phyloP scores from a whole-genome alignment of 306 rosid genomes.

The Herpetospermum pedunculosum region DNA sequence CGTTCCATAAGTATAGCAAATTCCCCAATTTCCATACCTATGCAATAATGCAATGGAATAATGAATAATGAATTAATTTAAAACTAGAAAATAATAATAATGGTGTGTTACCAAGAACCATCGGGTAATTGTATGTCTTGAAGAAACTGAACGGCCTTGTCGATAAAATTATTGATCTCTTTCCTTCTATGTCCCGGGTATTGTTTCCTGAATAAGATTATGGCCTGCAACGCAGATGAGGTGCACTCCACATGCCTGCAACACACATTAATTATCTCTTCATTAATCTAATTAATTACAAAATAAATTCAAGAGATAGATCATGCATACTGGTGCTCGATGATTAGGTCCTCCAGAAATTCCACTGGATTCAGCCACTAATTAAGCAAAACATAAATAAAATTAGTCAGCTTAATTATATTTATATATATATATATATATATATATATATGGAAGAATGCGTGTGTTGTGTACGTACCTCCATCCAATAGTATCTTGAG shows the following conservation, averaged over 20 bases:
- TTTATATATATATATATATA: too few relatives aligned
- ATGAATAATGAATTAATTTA: too few relatives aligned
- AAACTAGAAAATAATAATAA: too few relatives aligned
- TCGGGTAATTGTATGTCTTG: slow-evolving; percentile 27
- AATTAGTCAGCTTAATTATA: too few relatives aligned
- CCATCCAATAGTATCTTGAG: slow-evolving; percentile 18
- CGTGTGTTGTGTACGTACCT: background rate
- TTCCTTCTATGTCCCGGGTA: slow-evolving; percentile 26
- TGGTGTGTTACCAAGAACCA: slow-evolving; percentile 30
- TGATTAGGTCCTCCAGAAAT: slow-evolving; percentile 26
- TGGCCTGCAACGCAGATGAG: slow-evolving; percentile 27
- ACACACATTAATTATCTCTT: background rate
- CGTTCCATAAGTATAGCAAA: slow-evolving; percentile 34
- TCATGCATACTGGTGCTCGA: slow-evolving; percentile 35
- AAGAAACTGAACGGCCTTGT: slow-evolving; percentile 23
- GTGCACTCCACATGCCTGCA: slow-evolving; percentile 34
- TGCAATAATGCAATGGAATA: too few relatives aligned
- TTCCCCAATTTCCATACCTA: slow-evolving; percentile 33
- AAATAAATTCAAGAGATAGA: too few relatives aligned
- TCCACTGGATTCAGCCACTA: slow-evolving; percentile 42
- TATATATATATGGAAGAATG: too few relatives aligned
- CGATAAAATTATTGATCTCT: slow-evolving; percentile 23
- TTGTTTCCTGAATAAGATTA: slow-evolving; percentile 22
- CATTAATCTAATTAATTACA: too few relatives aligned
- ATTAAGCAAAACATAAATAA: too few relatives aligned